These are phyloP conservation scores for Phytophthora sp. DNA, from an alignment of 352 stramenopile species.

Conservation along the genomic window DNA sequence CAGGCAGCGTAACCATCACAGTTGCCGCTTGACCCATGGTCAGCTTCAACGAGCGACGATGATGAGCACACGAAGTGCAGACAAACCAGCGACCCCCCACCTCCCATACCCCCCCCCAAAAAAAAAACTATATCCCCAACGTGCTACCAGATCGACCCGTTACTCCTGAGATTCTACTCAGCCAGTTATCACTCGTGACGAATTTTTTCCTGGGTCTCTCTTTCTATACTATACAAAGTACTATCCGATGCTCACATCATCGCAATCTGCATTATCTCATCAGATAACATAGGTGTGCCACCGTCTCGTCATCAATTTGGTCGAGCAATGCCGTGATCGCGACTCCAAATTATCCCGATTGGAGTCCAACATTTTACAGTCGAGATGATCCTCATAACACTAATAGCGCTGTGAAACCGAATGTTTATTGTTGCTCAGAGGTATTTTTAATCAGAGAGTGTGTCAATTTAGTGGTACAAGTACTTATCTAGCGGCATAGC, in stretches of 20 bases:
- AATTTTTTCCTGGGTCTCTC: conserved; percentile 1
- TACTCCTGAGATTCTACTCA: background rate
- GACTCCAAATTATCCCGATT: too few relatives aligned
- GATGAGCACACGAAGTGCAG: background rate
- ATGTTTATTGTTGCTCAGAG: too few relatives aligned
- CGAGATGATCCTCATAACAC: too few relatives aligned
- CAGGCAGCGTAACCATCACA: background rate
- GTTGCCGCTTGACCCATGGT: too few relatives aligned
- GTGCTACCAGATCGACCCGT: background rate
- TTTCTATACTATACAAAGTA: too few relatives aligned
- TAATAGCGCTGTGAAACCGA: too few relatives aligned
- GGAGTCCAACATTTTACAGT: too few relatives aligned
- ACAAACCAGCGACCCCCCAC: background rate
- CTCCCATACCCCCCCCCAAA: too few relatives aligned
- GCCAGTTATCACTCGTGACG: conserved; percentile 13
- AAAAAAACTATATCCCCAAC: background rate
- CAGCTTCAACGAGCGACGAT: background rate
- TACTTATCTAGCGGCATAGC: too few relatives aligned
- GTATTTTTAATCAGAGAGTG: too few relatives aligned
- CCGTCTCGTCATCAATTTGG: conserved; percentile 19
- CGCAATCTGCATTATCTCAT: conserved; percentile 16
- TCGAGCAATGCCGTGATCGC: background rate
- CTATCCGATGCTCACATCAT: conserved; percentile 37
- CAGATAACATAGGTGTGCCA: background rate
- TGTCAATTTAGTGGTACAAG: too few relatives aligned